A percentile compares a stretch with the other conserved stretches of the same genome.
phyloP scores from a whole-genome alignment of 305 asterid genomes.

The Vinca major region DNA sequence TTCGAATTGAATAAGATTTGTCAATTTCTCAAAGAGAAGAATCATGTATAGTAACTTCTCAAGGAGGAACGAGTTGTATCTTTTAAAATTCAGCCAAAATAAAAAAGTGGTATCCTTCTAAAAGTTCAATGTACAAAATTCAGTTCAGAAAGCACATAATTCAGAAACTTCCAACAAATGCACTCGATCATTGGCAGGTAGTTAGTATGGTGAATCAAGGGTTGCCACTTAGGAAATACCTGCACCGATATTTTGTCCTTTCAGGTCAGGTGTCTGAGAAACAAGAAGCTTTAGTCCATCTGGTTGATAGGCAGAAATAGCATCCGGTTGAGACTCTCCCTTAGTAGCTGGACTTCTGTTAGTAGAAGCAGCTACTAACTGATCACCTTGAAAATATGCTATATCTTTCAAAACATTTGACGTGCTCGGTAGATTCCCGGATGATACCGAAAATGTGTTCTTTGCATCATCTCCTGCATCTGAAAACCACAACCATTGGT shows the following conservation, averaged over 20 bases:
- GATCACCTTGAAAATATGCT: constrained; percentile 19
- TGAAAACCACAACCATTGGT: not conserved
- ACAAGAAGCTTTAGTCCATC: constrained; percentile 39
- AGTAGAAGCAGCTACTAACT: constrained; percentile 16
- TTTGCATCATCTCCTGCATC: constrained; percentile 24
- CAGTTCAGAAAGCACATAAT: not conserved
- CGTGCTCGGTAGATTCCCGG: constrained; percentile 20
- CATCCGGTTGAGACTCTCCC: constrained; percentile 25
- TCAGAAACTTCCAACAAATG: not conserved
- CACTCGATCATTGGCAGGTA: not conserved
- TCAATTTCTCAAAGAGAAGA: not conserved
- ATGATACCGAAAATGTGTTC: constrained; percentile 23
- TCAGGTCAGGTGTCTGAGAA: constrained; percentile 28
- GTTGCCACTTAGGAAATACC: constrained; percentile 22
- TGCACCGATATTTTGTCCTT: constrained; percentile 21
- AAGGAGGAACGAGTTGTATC: not conserved
- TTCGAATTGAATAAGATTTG: not conserved
- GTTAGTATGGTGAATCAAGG: not conserved
- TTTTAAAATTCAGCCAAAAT: not conserved
- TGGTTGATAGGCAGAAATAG: constrained; percentile 24
- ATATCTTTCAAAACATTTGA: constrained; percentile 23
- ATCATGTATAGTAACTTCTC: not conserved
- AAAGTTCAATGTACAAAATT: not conserved
- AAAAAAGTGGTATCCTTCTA: not conserved
- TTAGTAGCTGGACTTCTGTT: constrained; percentile 23